These are phyloP conservation scores for Pestalotiopsis sp. DNA, from an alignment of 2,329 filamentous ascomycete genomes.

Conservation along the genomic window DNA sequence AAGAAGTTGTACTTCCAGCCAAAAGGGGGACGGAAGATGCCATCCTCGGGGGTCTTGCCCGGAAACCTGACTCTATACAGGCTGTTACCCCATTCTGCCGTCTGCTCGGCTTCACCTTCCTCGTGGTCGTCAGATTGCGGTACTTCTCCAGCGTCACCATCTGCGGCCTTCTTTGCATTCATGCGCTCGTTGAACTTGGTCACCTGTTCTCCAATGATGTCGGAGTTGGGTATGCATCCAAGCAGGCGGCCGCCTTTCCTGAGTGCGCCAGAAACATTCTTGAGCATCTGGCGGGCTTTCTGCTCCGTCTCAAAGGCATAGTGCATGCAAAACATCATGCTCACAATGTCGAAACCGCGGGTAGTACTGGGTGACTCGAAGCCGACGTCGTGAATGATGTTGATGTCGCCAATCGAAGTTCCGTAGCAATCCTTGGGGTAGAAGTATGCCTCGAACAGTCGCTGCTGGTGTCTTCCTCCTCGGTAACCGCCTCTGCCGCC, in stretches of 20 bases:
- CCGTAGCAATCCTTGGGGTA: constrained; percentile 91
- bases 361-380: constrained; percentile 79
- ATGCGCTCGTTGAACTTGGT: constrained; percentile 69
- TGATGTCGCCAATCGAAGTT: constrained; percentile 78
- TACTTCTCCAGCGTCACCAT: constrained; percentile 27
- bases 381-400: constrained; percentile 82
- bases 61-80: constrained; percentile 93
- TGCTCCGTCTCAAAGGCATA: constrained; percentile 94
- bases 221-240: constrained; percentile 95
- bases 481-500: constrained; percentile 50
- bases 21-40: constrained; percentile 90
- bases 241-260: constrained; percentile 96
- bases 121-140: constrained; percentile 41
- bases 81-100: constrained; percentile 86
- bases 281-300: constrained; percentile 88
- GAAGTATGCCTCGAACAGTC: constrained; percentile 84
- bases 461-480: constrained; percentile 47
- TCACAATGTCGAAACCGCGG: constrained; percentile 92
- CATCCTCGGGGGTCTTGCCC: constrained; percentile 78
- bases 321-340: constrained; percentile 99
- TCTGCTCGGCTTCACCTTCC: constrained; percentile 64
- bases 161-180: constrained; percentile 37
- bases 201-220: constrained; percentile 82
- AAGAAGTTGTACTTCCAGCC: constrained; percentile 99
- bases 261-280: constrained; percentile 85